Conservation (phyloP, 257 asterid species). For the Asclepias syriaca region DNA sequence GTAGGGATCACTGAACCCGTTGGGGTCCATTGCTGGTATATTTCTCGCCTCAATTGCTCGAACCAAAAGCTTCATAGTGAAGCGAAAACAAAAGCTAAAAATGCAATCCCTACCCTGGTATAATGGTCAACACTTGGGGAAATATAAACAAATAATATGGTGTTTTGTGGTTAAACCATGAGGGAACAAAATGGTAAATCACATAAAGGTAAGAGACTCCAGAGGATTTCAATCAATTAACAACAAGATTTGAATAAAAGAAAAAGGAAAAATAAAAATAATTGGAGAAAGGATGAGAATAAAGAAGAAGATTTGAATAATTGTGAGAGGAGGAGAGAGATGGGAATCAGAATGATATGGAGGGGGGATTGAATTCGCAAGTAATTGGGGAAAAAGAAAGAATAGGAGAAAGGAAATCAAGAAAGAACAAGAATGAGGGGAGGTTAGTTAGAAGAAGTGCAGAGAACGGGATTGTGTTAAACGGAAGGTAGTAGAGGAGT, state of each 20-base stretch:
- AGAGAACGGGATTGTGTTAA: neutral
- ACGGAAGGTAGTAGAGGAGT: neutral
- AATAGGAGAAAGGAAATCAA: slow-evolving; percentile 15
- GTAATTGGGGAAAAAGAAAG: neutral
- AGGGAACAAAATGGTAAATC: neutral
- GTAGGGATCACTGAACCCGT: slow-evolving; percentile 93
- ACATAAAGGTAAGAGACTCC: neutral
- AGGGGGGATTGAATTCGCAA: neutral
- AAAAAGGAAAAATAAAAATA: neutral
- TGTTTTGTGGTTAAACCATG: neutral
- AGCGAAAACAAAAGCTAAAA: neutral
- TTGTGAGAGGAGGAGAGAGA: neutral
- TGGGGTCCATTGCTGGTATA: slow-evolving; percentile 78
- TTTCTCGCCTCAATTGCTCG: slow-evolving; percentile 85
- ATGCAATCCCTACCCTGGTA: no score
- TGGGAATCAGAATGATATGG: slow-evolving; percentile 15
- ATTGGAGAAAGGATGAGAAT: neutral
- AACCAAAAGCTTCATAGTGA: slow-evolving; percentile 72
- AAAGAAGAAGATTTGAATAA: neutral
- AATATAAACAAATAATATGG: neutral
- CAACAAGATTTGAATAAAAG: neutral
- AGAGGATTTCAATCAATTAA: neutral
- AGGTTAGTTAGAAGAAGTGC: neutral
- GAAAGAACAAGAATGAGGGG: neutral
- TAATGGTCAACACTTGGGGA: neutral